phyloP scores from a whole-genome alignment of 768 basidiomycete species.

The Lactarius akahatsu region DNA sequence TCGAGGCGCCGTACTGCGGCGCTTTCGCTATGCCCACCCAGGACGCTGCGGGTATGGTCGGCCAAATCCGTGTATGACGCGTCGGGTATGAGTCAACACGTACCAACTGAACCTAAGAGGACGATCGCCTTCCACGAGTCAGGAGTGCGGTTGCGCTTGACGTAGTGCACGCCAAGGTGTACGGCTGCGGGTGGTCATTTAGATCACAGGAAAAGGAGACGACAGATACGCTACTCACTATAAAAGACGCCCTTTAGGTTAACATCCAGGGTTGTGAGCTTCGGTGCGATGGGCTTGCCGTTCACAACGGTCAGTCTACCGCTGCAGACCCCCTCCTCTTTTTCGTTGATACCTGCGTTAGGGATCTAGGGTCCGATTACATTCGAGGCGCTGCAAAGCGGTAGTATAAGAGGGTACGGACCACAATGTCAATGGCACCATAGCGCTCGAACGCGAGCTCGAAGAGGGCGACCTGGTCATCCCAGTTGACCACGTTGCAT shows the following conservation, averaged over 20 bases:
- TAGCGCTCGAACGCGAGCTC: conserved; percentile 32
- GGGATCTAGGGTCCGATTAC: conserved; percentile 25
- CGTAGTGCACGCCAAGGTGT: conserved; percentile 37
- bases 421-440: conserved; percentile 37
- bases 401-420: conserved; percentile 25
- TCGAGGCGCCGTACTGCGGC: conserved; percentile 35
- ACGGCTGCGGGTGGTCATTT: conserved; percentile 30
- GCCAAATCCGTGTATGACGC: neutral
- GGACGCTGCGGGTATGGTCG: conserved; percentile 28
- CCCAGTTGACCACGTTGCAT: conserved; percentile 33
- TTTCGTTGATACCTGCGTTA: conserved; percentile 30
- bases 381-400: neutral
- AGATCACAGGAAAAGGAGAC: neutral
- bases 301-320: conserved; percentile 20
- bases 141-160: conserved; percentile 28
- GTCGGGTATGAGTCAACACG: conserved; percentile 11
- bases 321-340: conserved; percentile 1
- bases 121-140: conserved; percentile 34
- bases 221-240: conserved; percentile 28
- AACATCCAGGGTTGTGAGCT: conserved; percentile 33
- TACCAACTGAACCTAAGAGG: conserved; percentile 38
- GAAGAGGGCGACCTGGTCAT: conserved; percentile 36
- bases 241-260: conserved; percentile 37
- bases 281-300: conserved; percentile 35
- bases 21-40: conserved; percentile 30